Base-by-base conservation (phyloP, 805 yeast species). In the Nakazawaea populi region DNA sequence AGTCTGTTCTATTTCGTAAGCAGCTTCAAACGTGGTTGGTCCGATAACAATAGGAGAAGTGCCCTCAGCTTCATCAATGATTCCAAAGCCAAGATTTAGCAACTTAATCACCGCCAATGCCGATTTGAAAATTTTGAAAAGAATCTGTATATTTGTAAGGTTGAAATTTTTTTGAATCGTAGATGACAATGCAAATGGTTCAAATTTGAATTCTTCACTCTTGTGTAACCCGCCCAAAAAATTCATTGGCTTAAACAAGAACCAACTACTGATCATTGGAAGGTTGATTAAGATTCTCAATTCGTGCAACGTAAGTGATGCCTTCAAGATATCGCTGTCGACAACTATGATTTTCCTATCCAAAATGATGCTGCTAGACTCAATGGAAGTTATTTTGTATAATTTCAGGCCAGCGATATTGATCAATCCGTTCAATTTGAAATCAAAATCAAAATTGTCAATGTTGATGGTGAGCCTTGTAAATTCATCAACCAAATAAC, bases 41-140 rank as follows among this genome's bases (percentile, higher is more conserved):
- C 71, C 69, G 36, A 63, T 62, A 39, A 64, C 53, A 4, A 64
- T 66, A 6, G 65, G 64, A 1, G 53, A 37, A 2, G 43, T 49
- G 2, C 60, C 50, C 0, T 41, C 14, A 7, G 38, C 44, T 38
- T 63, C 68, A 4, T 62, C 63, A n/a, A 67, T 58, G 6, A 62
- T 60, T 9, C 76, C 77, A 51, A 65, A 62, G 4, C 75, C 77
- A 7, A 75, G 47, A 46, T 73, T 74, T 14, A 76, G 50, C 27
- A 73, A 49, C 10, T 63, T 55, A 6, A 71, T 62, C 10, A 68
- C 56, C 8, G 67, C 69, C 34, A 62, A 54, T 1, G 71, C 58
- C 1, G 72, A 55, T 41, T 48, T 48, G 45, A 73, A 55, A 4
- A 72, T 52, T 6, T 56, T 47, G 5, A 73, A 41, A 7, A 56